Base-by-base conservation (phyloP, 257 asterid species). In the Linderniella brevidens region DNA sequence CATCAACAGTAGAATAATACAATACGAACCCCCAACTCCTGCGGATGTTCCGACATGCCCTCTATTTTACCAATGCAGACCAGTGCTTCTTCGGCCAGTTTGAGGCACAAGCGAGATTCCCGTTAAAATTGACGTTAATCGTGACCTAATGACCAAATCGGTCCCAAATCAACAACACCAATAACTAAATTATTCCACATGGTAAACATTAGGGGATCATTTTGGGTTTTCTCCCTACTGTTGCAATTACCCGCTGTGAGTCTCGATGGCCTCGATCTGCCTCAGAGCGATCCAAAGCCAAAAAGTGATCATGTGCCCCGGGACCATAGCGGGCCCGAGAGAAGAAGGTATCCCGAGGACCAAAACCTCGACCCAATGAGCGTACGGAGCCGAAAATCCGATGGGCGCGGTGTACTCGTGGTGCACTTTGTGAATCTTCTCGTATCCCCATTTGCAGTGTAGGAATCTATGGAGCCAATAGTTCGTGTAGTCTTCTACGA, bases 191-290 rank as follows among this genome's bases (percentile, higher is more conserved):
- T n/a, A n/a, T 25, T 6, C 32, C 32, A 25, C 32, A 2, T 25
- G 32, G 32, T 25, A 25, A 25, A 25, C 6, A 25, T 3, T 25
- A 25, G 6, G 32, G 6, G 6, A 25, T 25, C 32, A 25, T 25
- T 25, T 25, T 25, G n/a, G n/a, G n/a, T n/a, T 25, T 6, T 25
- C 3, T 25, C 4, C 3, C 32, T 6, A 6, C 6, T 6, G 6
- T 25, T 25, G 32, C 6, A 2, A 68, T 73, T 75, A 90, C 98
- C 98, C 98, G 69, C 96, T 78, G 73, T 90, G 98, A 71, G 98
- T 90, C 71, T 90, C 98, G 62, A 88, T 88, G 36, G 98, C 98
- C 79, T 88, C 98, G 52, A 84, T 70, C 79, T 88, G 98, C 73
- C 98, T 88, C 58, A 81, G 59, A 15, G 61, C 96, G 68, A 88